phyloP scores from a whole-genome alignment of 495 filamentous ascomycete genomes.

The Pseudotulostoma volvatum region DNA sequence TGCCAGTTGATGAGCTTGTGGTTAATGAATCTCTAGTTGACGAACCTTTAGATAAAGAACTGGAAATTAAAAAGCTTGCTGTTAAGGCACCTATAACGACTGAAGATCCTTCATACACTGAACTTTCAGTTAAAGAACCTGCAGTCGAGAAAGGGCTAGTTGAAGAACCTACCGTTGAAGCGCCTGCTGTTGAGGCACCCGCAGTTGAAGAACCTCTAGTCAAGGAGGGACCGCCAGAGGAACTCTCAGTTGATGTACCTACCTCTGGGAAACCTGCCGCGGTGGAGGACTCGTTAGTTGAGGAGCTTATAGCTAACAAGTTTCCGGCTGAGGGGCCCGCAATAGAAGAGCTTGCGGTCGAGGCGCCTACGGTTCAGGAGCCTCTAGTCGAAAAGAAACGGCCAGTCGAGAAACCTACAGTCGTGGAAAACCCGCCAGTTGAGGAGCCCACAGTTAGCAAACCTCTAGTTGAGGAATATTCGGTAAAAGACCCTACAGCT shows the following conservation, averaged over 20 bases:
- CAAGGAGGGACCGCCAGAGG: constrained; percentile 5
- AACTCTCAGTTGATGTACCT: constrained; percentile 1
- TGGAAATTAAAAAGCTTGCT: constrained; percentile 1
- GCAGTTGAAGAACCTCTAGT: constrained; percentile 1
- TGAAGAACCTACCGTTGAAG: constrained; percentile 2
- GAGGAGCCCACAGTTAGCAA: constrained; percentile 2
- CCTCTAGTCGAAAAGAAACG: background rate
- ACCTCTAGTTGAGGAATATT: background rate
- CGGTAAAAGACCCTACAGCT: constrained; percentile 1
- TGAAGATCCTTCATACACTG: background rate
- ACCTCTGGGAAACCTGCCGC: constrained; percentile 1
- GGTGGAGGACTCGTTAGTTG: background rate
- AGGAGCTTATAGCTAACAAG: no score
- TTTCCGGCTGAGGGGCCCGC: no score
- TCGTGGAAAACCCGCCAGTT: constrained; percentile 1
- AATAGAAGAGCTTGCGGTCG: no score
- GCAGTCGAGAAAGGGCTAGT: background rate
- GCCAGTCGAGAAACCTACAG: background rate
- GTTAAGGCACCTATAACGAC: background rate
- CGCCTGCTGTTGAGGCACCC: no score
- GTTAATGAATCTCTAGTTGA: no score
- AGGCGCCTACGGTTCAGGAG: constrained; percentile 4
- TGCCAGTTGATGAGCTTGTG: no score
- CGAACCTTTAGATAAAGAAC: no score
- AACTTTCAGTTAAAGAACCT: no score